phyloP scores from a whole-genome alignment of 441 rosid genomes.

The Pelargonium myrrhifolium region DNA sequence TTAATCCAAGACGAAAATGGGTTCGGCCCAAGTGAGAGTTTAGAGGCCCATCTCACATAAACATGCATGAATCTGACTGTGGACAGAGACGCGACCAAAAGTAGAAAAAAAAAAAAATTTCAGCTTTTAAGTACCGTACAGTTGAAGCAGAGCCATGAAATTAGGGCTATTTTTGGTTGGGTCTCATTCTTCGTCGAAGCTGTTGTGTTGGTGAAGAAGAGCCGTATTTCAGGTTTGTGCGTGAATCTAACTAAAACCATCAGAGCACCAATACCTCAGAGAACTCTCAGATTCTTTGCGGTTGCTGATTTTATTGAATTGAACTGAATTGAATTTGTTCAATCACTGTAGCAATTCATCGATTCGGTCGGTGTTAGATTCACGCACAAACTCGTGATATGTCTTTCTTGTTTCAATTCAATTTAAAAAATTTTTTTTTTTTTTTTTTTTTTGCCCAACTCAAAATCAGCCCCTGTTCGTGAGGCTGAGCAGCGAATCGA shows the following conservation, averaged over 20 bases:
- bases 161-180: background rate
- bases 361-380: background rate
- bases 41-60: no score
- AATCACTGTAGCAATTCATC: background rate
- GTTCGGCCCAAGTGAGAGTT: no score
- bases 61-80: no score
- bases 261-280: background rate
- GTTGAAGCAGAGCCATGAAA: no score
- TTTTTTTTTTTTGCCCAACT: background rate
- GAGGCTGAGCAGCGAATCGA: background rate
- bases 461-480: background rate
- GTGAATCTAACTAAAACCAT: background rate
- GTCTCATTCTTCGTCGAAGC: background rate
- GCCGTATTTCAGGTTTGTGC: background rate
- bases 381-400: conserved; percentile 2
- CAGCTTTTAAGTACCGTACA: no score
- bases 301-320: background rate
- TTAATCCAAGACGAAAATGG: no score
- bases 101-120: no score
- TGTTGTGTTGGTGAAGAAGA: background rate
- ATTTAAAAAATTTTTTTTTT: no score
- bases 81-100: no score
- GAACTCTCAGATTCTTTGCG: background rate
- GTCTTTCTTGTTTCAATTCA: background rate
- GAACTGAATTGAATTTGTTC: background rate